These are phyloP conservation scores for Xylariaceae sp. DNA, from an alignment of 2,329 filamentous ascomycete species.

Conservation along the genomic window DNA sequence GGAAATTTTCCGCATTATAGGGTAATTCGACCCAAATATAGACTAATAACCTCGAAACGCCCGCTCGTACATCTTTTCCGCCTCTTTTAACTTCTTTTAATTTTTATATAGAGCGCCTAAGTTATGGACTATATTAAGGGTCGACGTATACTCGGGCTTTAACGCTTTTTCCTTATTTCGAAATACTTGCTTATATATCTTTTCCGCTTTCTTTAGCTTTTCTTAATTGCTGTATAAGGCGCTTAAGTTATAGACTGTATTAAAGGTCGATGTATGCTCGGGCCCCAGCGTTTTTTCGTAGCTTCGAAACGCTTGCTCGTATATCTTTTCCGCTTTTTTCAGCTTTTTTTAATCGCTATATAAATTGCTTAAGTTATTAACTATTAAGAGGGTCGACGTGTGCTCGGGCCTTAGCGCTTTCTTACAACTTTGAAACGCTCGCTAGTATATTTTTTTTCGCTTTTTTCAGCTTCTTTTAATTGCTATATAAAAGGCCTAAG, in stretches of 20 bases:
- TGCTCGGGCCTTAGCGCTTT: neutral
- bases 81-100: slow-evolving; percentile 22
- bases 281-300: neutral
- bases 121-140: neutral
- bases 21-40: neutral
- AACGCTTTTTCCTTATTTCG: slow-evolving; percentile 13
- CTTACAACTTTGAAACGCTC: slow-evolving; percentile 25
- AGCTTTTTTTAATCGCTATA: too few relatives aligned
- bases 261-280: neutral
- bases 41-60: slow-evolving; percentile 24
- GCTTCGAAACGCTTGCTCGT: slow-evolving; percentile 29
- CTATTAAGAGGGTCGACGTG: neutral
- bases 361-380: slow-evolving; percentile 1
- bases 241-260: neutral
- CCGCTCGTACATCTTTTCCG: slow-evolving; percentile 29
- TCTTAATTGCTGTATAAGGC: slow-evolving; percentile 6
- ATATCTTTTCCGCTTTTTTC: too few relatives aligned
- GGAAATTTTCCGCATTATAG: neutral
- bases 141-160: neutral
- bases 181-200: slow-evolving; percentile 30
- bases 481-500: slow-evolving; percentile 23
- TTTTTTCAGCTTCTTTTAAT: too few relatives aligned
- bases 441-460: too few relatives aligned
- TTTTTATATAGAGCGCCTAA: neutral
- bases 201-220: slow-evolving; percentile 24